phyloP scores from a whole-genome alignment of 495 filamentous ascomycete species.

The Penicillium robsamsonii region DNA sequence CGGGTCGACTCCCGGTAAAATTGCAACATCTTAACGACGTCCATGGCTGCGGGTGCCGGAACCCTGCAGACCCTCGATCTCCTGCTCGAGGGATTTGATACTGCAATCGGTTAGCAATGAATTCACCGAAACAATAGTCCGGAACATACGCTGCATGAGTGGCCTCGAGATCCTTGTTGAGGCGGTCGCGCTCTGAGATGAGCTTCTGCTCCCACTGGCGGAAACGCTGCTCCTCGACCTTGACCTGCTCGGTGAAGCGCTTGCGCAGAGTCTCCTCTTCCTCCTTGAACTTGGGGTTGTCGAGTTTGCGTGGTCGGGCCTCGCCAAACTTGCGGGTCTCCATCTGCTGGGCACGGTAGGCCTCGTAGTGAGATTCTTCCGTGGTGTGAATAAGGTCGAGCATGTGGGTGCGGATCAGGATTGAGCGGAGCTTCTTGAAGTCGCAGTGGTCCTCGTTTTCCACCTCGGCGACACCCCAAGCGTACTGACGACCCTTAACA shows the following conservation, averaged over 20 bases:
- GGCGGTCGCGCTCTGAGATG: constrained; percentile 92
- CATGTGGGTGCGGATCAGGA: constrained; percentile 99
- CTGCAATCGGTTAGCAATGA: constrained; percentile 40
- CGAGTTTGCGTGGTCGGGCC: constrained; percentile 91
- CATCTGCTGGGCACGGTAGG: constrained; percentile 98
- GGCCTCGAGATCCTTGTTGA: constrained; percentile 98
- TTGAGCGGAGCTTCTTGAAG: constrained; percentile 99
- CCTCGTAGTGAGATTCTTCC: constrained; percentile 98
- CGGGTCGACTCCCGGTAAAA: constrained; percentile 20
- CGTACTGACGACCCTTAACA: constrained; percentile 97
- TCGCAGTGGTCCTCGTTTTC: constrained; percentile 99
- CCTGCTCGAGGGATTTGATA: constrained; percentile 92
- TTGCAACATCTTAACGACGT: constrained; percentile 66
- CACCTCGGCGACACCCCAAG: constrained; percentile 98
- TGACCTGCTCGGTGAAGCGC: constrained; percentile 99
- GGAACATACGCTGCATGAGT: constrained; percentile 81
- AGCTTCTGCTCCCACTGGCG: constrained; percentile 99
- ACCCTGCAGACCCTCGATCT: constrained; percentile 92
- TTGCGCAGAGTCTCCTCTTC: constrained; percentile 97
- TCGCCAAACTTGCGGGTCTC: constrained; percentile 99
- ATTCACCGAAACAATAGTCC: background rate
- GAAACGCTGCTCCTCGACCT: constrained; percentile 98
- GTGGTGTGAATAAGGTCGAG: constrained; percentile 99
- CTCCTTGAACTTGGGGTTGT: constrained; percentile 99
- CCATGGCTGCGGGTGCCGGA: constrained; percentile 90